phyloP scores from a whole-genome alignment of 768 basidiomycete genomes.

The Lentinula raphanica region DNA sequence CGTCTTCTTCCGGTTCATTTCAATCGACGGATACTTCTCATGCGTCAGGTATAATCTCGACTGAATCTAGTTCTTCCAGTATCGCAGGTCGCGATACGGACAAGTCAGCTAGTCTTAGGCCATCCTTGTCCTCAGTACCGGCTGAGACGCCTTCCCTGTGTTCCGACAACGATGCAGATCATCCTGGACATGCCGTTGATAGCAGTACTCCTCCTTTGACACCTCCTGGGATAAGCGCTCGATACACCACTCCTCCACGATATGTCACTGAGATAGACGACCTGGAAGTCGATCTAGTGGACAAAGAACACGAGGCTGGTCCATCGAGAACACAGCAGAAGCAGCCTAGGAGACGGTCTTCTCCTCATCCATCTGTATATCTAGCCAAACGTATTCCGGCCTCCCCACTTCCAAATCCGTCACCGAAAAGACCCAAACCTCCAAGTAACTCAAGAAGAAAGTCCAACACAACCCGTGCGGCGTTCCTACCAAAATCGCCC shows the following conservation, averaged over 20 bases:
- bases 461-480: slow-evolving; percentile 20
- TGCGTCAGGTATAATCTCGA: slow-evolving; percentile 19
- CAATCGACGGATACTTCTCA: background rate
- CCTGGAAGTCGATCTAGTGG: slow-evolving; percentile 34
- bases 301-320: slow-evolving; percentile 10
- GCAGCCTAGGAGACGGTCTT: slow-evolving; percentile 1
- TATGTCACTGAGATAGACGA: background rate
- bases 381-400: slow-evolving; percentile 30
- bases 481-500: slow-evolving; percentile 10
- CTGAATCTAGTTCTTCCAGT: slow-evolving; percentile 11
- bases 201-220: slow-evolving; percentile 10
- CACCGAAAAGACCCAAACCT: slow-evolving; percentile 53
- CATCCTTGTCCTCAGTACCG: slow-evolving; percentile 30
- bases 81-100: slow-evolving; percentile 15
- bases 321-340: background rate
- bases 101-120: background rate
- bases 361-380: background rate
- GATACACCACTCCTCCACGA: background rate
- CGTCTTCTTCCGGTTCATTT: background rate
- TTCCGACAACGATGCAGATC: slow-evolving; percentile 63
- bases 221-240: slow-evolving; percentile 10
- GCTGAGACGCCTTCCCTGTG: slow-evolving; percentile 60
- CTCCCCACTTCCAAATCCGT: slow-evolving; percentile 56
- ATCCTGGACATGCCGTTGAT: slow-evolving; percentile 16
- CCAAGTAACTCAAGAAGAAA: slow-evolving; percentile 33